Percentiles rank a stretch among this genome's conserved stretches.
Conservation (phyloP, 768 basidiomycete genomes). For the Serendipita sp. region DNA sequence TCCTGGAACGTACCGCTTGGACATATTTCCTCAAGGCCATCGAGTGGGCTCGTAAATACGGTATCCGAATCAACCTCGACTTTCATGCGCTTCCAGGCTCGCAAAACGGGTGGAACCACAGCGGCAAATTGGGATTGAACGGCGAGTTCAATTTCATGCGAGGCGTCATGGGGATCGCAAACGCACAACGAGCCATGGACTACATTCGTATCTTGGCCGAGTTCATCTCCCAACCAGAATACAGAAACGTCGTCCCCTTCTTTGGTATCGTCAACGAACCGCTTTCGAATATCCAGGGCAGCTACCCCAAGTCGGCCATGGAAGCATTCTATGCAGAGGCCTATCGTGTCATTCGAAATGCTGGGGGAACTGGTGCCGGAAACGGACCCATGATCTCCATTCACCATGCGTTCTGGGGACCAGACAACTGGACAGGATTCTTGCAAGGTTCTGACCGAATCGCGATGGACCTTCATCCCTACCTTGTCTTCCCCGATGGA, state of each 20-base stretch:
- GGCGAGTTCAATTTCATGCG: conserved; percentile 48
- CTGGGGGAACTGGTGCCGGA: conserved; percentile 64
- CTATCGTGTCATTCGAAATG: conserved; percentile 63
- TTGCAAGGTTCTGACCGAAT: conserved; percentile 25
- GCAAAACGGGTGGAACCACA: conserved; percentile 57
- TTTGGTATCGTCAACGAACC: conserved; percentile 57
- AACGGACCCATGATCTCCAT: conserved; percentile 74
- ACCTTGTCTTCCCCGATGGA: conserved; percentile 7
- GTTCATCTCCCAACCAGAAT: conserved; percentile 68
- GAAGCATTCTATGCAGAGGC: conserved; percentile 48
- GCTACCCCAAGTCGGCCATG: conserved; percentile 30
- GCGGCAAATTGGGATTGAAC: conserved; percentile 19
- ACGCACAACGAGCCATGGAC: conserved; percentile 63
- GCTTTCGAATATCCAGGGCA: conserved; percentile 27
- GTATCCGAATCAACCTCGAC: conserved; percentile 65
- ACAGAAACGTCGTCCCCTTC: conserved; percentile 42
- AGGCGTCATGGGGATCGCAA: conserved; percentile 73
- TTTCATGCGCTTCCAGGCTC: conserved; percentile 65
- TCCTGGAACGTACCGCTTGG: conserved; percentile 59
- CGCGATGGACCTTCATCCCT: conserved; percentile 9
- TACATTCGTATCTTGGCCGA: conserved; percentile 60
- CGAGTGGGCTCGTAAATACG: conserved; percentile 79
- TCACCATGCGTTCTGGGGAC: conserved; percentile 73
- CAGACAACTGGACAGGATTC: conserved; percentile 51
- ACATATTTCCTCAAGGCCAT: conserved; percentile 62